A percentile compares a stretch with the other conserved stretches of the same genome.
Evolutionary conservation across 768 basidiomycete genomes (phyloP).

Genomic region (Suillus bovinus): DNA sequence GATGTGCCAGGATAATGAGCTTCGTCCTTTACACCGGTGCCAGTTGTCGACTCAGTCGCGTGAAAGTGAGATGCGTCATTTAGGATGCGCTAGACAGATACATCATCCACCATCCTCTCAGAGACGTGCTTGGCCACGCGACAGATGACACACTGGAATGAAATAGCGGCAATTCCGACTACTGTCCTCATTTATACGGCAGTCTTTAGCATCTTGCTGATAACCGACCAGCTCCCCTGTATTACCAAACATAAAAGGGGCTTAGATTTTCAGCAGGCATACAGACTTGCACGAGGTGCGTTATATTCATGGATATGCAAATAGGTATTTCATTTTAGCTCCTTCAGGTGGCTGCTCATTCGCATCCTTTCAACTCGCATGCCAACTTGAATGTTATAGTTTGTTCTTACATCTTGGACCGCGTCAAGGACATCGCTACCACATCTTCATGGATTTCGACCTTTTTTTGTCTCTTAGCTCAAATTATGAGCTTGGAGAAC

Average conservation of each 20-base stretch:
- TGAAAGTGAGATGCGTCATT: no score
- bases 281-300: no score
- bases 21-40: no score
- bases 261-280: conserved; percentile 54
- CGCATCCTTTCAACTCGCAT: conserved; percentile 79
- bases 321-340: not conserved
- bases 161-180: conserved; percentile 43
- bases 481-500: no score
- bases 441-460: conserved; percentile 56
- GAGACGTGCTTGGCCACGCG: no score
- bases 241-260: conserved; percentile 46
- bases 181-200: conserved; percentile 50
- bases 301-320: conserved; percentile 1
- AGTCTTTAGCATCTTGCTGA: conserved; percentile 46
- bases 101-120: no score
- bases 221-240: conserved; percentile 48
- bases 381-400: conserved; percentile 78
- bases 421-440: conserved; percentile 49
- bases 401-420: conserved; percentile 55
- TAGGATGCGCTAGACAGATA: no score
- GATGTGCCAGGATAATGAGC: no score
- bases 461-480: no score
- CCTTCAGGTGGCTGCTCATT: conserved; percentile 60
- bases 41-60: no score
- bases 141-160: no score